Conservation (phyloP, 1,284 basidiomycete genomes). For the Ganoderma boninense region DNA sequence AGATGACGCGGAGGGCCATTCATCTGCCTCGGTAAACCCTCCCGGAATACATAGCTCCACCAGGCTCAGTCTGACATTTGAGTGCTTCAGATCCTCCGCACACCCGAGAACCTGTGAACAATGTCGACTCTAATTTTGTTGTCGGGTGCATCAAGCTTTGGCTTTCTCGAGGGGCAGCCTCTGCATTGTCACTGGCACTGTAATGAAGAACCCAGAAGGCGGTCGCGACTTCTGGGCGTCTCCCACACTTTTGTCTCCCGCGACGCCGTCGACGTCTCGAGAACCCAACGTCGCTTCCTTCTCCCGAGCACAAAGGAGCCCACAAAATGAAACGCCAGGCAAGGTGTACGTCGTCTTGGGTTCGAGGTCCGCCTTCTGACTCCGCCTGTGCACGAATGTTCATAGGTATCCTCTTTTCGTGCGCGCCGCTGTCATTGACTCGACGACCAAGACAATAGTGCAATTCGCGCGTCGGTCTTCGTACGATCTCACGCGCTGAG, state of each 20-base stretch:
- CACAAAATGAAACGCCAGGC: neutral
- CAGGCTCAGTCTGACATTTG: no score
- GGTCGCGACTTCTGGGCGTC: neutral
- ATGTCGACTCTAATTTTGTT: no score
- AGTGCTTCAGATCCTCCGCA: no score
- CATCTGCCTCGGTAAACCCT: no score
- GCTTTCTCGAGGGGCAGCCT: no score
- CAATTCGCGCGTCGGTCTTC: neutral
- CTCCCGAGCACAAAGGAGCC: neutral
- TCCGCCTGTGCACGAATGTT: neutral
- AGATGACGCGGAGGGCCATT: neutral
- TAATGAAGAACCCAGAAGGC: no score
- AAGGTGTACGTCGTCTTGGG: neutral
- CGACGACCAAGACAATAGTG: neutral
- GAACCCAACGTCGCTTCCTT: neutral
- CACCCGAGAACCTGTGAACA: no score
- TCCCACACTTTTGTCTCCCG: conserved; percentile 1
- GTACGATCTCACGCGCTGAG: neutral
- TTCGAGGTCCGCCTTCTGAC: neutral
- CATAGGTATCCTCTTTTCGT: neutral
- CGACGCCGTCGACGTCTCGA: neutral
- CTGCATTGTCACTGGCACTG: no score
- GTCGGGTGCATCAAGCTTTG: no score
- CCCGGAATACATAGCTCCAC: neutral
- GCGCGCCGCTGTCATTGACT: neutral